Evolutionary conservation across 2,329 filamentous ascomycete genomes (phyloP), one percentile per base, ranked within the genome.

Genomic region (Diaporthe batatas): DNA sequence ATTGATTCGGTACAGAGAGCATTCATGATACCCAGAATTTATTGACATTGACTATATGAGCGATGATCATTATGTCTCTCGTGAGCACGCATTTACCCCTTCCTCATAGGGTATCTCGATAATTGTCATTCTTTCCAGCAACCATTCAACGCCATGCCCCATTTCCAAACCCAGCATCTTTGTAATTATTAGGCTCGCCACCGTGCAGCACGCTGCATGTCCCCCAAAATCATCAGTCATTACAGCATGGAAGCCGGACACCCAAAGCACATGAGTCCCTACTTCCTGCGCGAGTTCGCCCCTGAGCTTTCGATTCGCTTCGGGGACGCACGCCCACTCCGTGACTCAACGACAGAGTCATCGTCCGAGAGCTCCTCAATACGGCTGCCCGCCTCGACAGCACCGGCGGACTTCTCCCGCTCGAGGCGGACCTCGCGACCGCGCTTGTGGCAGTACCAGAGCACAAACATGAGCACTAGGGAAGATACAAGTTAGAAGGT

Each of bases 381-480:
- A 32, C 86, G 82, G 36, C 81, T 77, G 47, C 72, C 68, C 36
- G 77, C 77, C 12, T 73, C 77, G 18, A 73, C 73, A 1, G 44
- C 54, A 39, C 65, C 21, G 14, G 79, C 81, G 1, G 81, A 76
- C 68, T 83, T 84, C 78, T 90, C 88, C 67, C 81, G 76, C 79
- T 93, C 92, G 16, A 98, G 89, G 67, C 96, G 90, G 8, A 91
- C 91, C 84, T 99, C 96, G 57, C 91, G 91, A 51, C 96, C 96
- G 70, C 96, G 93, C 85, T 98, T 98, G 83, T 98, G 93, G 84
- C 95, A 98, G 84, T 98, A 99, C 95, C 96, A 99, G 78, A 98
- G 91, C 57, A 97, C 94, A 80, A 98, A 96, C 72, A 99, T 89
- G 21, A 98, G 88, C 70, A 98, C 94, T 93, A 71, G 75, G 75